These are phyloP conservation scores for Rosa multiflora DNA, from an alignment of 306 rosid species.

Conservation along the genomic window DNA sequence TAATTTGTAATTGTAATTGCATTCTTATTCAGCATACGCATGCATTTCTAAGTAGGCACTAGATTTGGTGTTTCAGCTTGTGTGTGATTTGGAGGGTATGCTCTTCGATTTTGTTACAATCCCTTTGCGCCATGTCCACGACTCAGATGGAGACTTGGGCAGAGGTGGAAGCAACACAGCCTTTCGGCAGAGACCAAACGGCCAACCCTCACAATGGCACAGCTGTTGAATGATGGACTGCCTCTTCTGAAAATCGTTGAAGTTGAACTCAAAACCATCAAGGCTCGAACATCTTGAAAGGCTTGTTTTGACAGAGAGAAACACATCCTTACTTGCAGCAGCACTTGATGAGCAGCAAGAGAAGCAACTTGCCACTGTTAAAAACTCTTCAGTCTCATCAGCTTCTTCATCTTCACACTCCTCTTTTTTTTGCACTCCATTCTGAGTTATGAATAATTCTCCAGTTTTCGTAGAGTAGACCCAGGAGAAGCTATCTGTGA, in stretches of 20 bases:
- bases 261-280: slow-evolving; percentile 43
- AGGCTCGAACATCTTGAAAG: slow-evolving; percentile 72
- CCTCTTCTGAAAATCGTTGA: slow-evolving; percentile 47
- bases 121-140: slow-evolving; percentile 72
- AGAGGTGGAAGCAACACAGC: slow-evolving; percentile 91
- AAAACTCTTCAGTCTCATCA: slow-evolving; percentile 54
- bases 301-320: slow-evolving; percentile 59
- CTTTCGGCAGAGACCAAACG: slow-evolving; percentile 82
- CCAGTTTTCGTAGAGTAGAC: slow-evolving; percentile 53
- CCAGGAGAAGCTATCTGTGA: slow-evolving; percentile 52
- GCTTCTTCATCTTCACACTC: slow-evolving; percentile 30
- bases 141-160: slow-evolving; percentile 78
- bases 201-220: slow-evolving; percentile 93
- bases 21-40: neutral
- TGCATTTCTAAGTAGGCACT: neutral
- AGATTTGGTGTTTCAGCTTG: neutral
- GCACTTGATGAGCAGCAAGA: slow-evolving; percentile 60
- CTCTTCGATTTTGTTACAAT: slow-evolving; percentile 20
- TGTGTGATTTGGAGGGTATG: neutral
- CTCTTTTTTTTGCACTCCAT: slow-evolving; percentile 22
- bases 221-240: slow-evolving; percentile 66
- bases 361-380: slow-evolving; percentile 63
- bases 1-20: neutral
- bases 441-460: slow-evolving; percentile 47
- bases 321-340: slow-evolving; percentile 49